Base-by-base conservation (phyloP, 495 filamentous ascomycete species). In the Aspergillus baeticus region DNA sequence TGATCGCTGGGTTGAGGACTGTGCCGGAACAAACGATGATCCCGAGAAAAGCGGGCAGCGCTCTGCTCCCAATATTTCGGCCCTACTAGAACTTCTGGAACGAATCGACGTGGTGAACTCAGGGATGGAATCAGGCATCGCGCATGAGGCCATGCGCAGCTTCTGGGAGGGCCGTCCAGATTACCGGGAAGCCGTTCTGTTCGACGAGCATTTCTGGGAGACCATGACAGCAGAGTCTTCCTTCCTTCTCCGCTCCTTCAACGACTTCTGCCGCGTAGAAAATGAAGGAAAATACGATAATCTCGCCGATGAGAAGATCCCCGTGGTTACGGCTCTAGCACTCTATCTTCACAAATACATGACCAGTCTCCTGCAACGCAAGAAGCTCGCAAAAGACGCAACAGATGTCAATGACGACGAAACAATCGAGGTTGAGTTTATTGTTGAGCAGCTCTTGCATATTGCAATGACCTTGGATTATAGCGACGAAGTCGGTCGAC, bases 141-240 rank as follows among this genome's bases (percentile, higher is more conserved):
- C 89, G 1, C 81, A 91, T 18, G 90, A 96, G 62, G 94, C 95
- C 3, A 93, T 99, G 89, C 86, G 83, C 56, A 87, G 89, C 45
- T 98, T 99, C 76, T 99, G 94, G 94, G 87, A 91, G 62, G 90
- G 92, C 29, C 84, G 94, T 21, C 87, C 90, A 2, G 94, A 99
- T 66, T 96, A 98, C 66, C 77, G 90, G 5, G 90, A 94, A 33
- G 84, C 80, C 14, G 77, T 97, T 48, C 72, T 77, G 18, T 96
- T 99, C 55, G 86, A 91, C 46, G 89, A 96, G 63, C 73, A 72
- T 6, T 99, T 91, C 76, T 99, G 92, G 88, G 86, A 96, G 56
- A 84, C 81, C 6, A 77, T 98, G 15, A 91, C 82, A 1, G 87
- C 90, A 31, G 94, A 98, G 67, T 87, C 88, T 1, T 84, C 89